Evolutionary conservation across 306 rosid species (phyloP), one percentile per base, ranked within the genome.

Genomic region (Echinosophora koreensis): DNA sequence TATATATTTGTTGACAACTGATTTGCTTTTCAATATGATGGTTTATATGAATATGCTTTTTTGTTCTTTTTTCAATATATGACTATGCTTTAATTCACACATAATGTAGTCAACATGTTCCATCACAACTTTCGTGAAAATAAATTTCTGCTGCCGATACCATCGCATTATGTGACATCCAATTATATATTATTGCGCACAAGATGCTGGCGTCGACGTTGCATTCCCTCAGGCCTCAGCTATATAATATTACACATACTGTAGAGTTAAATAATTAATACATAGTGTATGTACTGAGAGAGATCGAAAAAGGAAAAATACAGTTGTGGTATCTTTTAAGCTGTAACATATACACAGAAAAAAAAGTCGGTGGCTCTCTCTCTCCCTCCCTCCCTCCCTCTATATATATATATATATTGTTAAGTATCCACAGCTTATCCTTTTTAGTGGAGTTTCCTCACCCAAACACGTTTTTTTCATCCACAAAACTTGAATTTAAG

Each of bases 331-430:
- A 73, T 80, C 35, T 68, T 65, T 66, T 71, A 39, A 80, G 83
- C 52, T 72, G 83, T 79, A 82, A 82, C 22, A 22, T 22, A 22
- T 22, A 22, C 84, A 81, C 80, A 71, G 79, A 64, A 79, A 56
- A 51, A 58, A 82, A 65, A 74, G 79, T 84, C 80, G 79, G 78
- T 49, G 72, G 72, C 82, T 82, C 84, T 83, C 86, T 87, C 83
- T 62, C 58, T 59, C 41, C 28, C 42, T 50, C 73, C 49, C 47
- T 15, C 15, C 30, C 79, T 72, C 80, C 77, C 38, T 34, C 38
- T 35, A 0, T 22, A 22, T 22, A 22, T 22, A 22, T 22, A 22
- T 22, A 22, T 22, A 22, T 22, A 22, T 0, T 22, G 22, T 1
- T 0, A 22, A 22, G 22, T 22, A 22, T 22, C 22, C 1, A 22